phyloP scores from a whole-genome alignment of 1,284 basidiomycete genomes.

The Ustilago nuda region DNA sequence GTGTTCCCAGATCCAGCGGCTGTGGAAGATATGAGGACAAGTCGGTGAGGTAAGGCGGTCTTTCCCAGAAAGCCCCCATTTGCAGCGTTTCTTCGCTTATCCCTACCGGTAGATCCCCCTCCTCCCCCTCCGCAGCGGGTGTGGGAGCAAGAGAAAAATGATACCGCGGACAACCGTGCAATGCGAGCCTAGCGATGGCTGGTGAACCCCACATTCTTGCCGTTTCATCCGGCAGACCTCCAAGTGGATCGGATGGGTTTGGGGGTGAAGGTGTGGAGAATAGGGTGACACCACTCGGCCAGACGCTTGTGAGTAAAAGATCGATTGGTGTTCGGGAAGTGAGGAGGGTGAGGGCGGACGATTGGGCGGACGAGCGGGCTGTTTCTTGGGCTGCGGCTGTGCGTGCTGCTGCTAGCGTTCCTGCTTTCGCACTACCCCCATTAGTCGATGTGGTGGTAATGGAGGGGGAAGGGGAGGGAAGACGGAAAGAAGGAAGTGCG shows the following conservation, averaged over 20 bases:
- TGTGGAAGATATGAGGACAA: slow-evolving; percentile 21
- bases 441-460: neutral
- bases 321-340: slow-evolving; percentile 53
- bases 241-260: slow-evolving; percentile 16
- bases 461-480: slow-evolving; percentile 12
- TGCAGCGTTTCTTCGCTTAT: slow-evolving; percentile 22
- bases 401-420: slow-evolving; percentile 53
- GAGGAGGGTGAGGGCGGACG: slow-evolving; percentile 24
- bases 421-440: slow-evolving; percentile 28
- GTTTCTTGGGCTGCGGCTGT: slow-evolving; percentile 28
- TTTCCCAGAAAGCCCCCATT: slow-evolving; percentile 64
- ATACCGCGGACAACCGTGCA: slow-evolving; percentile 56
- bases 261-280: slow-evolving; percentile 24
- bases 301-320: slow-evolving; percentile 60
- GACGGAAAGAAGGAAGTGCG: slow-evolving; percentile 39
- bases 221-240: slow-evolving; percentile 41
- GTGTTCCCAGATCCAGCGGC: neutral
- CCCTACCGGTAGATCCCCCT: slow-evolving; percentile 27
- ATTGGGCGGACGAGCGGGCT: slow-evolving; percentile 18
- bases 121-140: neutral
- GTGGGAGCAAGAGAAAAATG: slow-evolving; percentile 59
- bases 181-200: slow-evolving; percentile 47
- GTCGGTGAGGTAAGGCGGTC: slow-evolving; percentile 59
- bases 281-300: slow-evolving; percentile 58
- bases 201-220: slow-evolving; percentile 60